Base-by-base conservation (phyloP, 2,329 filamentous ascomycete genomes). In the Drechslerella coelobrocha region DNA sequence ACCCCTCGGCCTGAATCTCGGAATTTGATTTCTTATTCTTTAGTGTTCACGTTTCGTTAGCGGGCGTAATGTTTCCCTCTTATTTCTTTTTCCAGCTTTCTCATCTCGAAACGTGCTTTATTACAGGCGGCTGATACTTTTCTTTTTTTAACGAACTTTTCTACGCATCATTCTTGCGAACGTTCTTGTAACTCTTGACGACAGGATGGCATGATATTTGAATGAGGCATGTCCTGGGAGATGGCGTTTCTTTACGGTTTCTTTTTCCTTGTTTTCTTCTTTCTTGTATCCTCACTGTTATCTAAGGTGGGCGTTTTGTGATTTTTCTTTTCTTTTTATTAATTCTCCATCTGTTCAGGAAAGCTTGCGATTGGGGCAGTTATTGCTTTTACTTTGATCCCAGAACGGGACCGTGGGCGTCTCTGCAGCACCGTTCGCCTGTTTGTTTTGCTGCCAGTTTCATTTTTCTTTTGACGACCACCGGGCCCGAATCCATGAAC, bases 191-290 rank as follows among this genome's bases (percentile, higher is more conserved):
- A 24, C n/a, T 62, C 59, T 61, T 69, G 56, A 69, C 65, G 51
- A 56, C 45, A 69, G 51, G 29, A 29, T 69, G 65, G 65, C 65
- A 69, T 61, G 65, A 69, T 62, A 47, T 53, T 51, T 69, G 24
- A 53, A 61, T 69, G 24, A 43, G 62, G 62, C 39, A 68, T 68
- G 62, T 68, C 55, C 47, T 53, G 26, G 51, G 65, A 61, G 56
- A 59, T 69, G 65, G 65, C 65, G 56, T 69, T 62, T 61, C 50
- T 55, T 48, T 26, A 29, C 47, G 51, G 53, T 61, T 55, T 23
- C 27, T 29, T 56, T 57, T 68, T 54, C 19, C 52, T 45, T 62
- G 43, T 47, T 54, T 57, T 21, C 57, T 57, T 60, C 45, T 31
- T 31, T 23, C 26, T 39, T 41, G 24, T 52, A 45, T 52, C 29